phyloP scores from a whole-genome alignment of 1,284 basidiomycete species.

The Irpex sp. region DNA sequence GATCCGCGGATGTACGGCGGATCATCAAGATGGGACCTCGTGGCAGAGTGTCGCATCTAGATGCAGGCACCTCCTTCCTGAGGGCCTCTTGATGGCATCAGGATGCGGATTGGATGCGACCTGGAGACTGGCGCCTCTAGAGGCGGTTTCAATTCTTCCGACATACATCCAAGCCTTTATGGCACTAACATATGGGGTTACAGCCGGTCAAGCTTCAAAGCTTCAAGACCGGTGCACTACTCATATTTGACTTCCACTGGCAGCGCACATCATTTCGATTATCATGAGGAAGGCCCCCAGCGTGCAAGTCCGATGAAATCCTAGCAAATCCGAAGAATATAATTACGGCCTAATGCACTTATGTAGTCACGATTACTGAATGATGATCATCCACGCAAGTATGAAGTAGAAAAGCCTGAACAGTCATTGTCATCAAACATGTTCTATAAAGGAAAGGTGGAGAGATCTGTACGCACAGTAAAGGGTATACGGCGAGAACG shows the following conservation, averaged over 20 bases:
- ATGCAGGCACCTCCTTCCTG: not conserved
- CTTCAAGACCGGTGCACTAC: not conserved
- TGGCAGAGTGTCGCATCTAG: not conserved
- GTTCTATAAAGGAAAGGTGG: not conserved
- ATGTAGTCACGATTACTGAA: constrained; percentile 43
- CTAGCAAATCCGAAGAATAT: too few relatives aligned
- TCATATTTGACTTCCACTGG: not conserved
- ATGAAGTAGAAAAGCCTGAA: constrained; percentile 79
- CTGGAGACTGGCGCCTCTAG: not conserved
- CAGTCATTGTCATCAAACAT: not conserved
- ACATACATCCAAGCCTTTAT: not conserved
- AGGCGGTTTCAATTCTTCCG: not conserved
- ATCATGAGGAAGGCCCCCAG: not conserved
- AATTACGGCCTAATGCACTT: not conserved
- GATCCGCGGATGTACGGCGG: not conserved
- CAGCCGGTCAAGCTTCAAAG: too few relatives aligned
- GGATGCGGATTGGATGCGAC: not conserved
- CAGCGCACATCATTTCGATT: not conserved
- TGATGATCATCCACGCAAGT: constrained; percentile 93
- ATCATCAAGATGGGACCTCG: not conserved
- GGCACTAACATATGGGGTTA: too few relatives aligned
- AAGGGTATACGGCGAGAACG: constrained; percentile 88
- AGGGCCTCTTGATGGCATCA: not conserved
- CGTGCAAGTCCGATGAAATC: too few relatives aligned
- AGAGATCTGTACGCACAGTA: constrained; percentile 55